Base-by-base conservation (phyloP, 306 rosid genomes). In the Herpetospermum pedunculosum region DNA sequence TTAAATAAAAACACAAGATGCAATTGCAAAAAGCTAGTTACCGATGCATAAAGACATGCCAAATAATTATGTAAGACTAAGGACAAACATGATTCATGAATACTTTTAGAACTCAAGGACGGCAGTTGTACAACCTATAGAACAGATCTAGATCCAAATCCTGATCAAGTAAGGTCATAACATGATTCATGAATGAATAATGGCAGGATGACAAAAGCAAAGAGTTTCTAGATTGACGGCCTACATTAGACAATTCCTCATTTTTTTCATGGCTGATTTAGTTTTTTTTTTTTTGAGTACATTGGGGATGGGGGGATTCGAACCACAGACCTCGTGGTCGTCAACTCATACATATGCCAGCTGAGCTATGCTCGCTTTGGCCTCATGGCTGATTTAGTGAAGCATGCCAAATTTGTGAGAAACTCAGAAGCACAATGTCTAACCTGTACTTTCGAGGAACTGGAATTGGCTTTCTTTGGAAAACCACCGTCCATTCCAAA, bases 401-500 rank as follows among this genome's bases (percentile, higher is more conserved):
- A 41, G 23, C 34, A 68, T 43, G 5, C 82, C 90, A 1, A 83
- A 28, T 16, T 70, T 57, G 46, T 25, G 25, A 15, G 7, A 48
- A 71, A 71, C 26, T 49, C 59, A 3, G 25, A 46, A 71, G 60
- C n/a, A 29, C 46, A 18, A 74, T 57, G 54, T 8, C 77, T 38
- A 86, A 94, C 98, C 85, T 84, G 94, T 64, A 83, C 83, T 85
- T 79, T 89, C 6, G 77, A 74, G 43, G 77, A 74, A 74, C 67
- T 74, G 38, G 92, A 80, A 81, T 84, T 79, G 55, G 84, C 53
- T 69, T 84, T 87, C 79, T 84, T 88, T 10, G 86, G 81, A 62
- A 89, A 89, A 64, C 90, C 88, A 32, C 82, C 79, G 52, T 91
- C 99, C 89, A 88, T 95, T 75, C 97, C 99, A 41, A 91, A 91